Evolutionary conservation across 2,329 filamentous ascomycete genomes (phyloP).

Genomic region (Venturiaceae sp.): DNA sequence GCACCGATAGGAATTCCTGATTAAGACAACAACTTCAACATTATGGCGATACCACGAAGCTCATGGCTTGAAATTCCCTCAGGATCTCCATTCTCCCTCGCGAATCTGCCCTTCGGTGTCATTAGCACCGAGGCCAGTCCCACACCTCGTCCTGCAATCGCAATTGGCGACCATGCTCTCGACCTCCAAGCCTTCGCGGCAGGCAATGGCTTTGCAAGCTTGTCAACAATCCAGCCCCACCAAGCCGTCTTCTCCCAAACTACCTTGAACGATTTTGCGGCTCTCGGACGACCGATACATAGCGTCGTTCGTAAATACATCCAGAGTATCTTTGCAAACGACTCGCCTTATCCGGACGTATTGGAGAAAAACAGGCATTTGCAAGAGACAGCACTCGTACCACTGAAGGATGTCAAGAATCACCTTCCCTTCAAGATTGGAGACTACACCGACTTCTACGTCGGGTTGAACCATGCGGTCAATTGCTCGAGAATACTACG

Average conservation of each 20-base stretch:
- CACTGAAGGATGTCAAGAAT: slow-evolving; percentile 48
- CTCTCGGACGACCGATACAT: slow-evolving; percentile 58
- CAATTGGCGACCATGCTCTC: slow-evolving; percentile 63
- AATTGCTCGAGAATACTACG: slow-evolving; percentile 65
- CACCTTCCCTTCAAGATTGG: slow-evolving; percentile 70
- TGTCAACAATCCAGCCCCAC: slow-evolving; percentile 48
- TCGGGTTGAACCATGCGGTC: slow-evolving; percentile 68
- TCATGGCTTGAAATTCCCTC: slow-evolving; percentile 1
- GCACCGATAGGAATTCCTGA: too few species aligned
- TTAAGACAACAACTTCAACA: neutral
- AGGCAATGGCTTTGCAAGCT: slow-evolving; percentile 47
- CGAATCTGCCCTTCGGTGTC: slow-evolving; percentile 75
- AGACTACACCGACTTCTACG: slow-evolving; percentile 82
- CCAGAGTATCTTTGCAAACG: slow-evolving; percentile 53
- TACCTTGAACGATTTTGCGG: slow-evolving; percentile 65
- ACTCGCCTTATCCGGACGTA: slow-evolving; percentile 50
- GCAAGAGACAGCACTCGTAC: slow-evolving; percentile 45
- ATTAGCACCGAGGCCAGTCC: slow-evolving; percentile 53
- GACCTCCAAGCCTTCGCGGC: slow-evolving; percentile 56
- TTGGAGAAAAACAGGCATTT: slow-evolving; percentile 53
- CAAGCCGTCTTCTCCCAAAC: slow-evolving; percentile 53
- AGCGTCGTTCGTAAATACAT: slow-evolving; percentile 59
- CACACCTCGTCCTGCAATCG: slow-evolving; percentile 55
- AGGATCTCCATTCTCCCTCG: slow-evolving; percentile 6
- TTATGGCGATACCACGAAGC: neutral